phyloP scores from a whole-genome alignment of 2,329 filamentous ascomycete genomes.

The Aureobasidium pullulans region DNA sequence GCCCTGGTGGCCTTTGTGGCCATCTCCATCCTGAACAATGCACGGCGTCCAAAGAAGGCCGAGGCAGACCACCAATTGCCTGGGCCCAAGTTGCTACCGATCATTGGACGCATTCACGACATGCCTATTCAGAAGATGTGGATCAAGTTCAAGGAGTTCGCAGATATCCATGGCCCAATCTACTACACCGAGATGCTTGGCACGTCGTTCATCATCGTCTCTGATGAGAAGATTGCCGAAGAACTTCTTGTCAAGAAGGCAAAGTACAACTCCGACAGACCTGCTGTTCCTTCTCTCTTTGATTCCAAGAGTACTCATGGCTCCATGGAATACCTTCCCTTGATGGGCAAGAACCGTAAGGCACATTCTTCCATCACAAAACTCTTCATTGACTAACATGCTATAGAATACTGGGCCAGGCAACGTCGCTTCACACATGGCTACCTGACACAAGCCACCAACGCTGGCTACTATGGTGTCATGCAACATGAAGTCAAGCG shows the following conservation, averaged over 20 bases:
- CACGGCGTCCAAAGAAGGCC: constrained; percentile 29
- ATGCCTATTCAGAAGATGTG: constrained; percentile 45
- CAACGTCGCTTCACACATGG: constrained; percentile 48
- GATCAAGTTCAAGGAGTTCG: constrained; percentile 44
- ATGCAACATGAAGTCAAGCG: constrained; percentile 50
- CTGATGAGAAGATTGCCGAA: constrained; percentile 46
- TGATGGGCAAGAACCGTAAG: constrained; percentile 51
- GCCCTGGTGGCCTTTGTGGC: constrained; percentile 32
- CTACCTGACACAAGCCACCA: constrained; percentile 41
- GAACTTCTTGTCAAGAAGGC: constrained; percentile 47
- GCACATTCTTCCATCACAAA: background rate
- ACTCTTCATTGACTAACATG: constrained; percentile 1
- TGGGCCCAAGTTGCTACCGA: constrained; percentile 33
- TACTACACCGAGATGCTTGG: constrained; percentile 31
- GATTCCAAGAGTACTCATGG: constrained; percentile 49
- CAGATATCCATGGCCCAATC: constrained; percentile 28
- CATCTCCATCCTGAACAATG: constrained; percentile 27
- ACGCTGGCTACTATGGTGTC: constrained; percentile 37
- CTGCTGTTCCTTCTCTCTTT: constrained; percentile 44
- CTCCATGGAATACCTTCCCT: constrained; percentile 49
- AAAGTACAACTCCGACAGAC: constrained; percentile 45
- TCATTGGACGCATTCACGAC: constrained; percentile 37
- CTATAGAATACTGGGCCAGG: constrained; percentile 47
- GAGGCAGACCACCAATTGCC: constrained; percentile 30
- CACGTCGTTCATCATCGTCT: constrained; percentile 41